A percentile compares a stretch with the other conserved stretches of the same genome.
phyloP scores from a whole-genome alignment of 2,329 filamentous ascomycete genomes.

The Teratosphaeria zuluensis region DNA sequence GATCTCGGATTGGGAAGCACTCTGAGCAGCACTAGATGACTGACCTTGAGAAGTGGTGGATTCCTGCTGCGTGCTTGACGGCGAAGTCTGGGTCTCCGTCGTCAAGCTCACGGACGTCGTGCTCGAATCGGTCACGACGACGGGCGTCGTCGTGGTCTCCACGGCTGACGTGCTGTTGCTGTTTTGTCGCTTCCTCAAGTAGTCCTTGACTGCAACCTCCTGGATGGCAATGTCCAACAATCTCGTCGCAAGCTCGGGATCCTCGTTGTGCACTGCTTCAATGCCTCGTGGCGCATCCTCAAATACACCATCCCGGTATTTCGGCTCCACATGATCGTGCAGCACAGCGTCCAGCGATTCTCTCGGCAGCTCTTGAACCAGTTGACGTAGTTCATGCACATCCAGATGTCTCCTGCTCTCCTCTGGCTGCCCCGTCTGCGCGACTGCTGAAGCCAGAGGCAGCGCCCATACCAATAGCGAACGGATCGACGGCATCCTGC shows the following conservation, averaged over 20 bases:
- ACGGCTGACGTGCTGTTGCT: slow-evolving; percentile 8
- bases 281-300: slow-evolving; percentile 54
- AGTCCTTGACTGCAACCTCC: slow-evolving; percentile 24
- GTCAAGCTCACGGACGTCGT: slow-evolving; percentile 17
- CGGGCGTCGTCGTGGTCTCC: slow-evolving; percentile 12
- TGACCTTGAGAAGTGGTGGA: slow-evolving; percentile 9
- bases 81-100: slow-evolving; percentile 10
- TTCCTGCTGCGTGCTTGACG: not conserved
- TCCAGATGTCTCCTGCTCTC: slow-evolving; percentile 15
- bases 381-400: slow-evolving; percentile 39
- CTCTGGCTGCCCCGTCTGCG: slow-evolving; percentile 7
- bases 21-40: slow-evolving; percentile 8
- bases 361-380: slow-evolving; percentile 48
- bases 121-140: slow-evolving; percentile 16
- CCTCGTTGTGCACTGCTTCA: slow-evolving; percentile 51
- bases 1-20: not conserved
- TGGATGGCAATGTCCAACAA: slow-evolving; percentile 54
- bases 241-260: slow-evolving; percentile 52
- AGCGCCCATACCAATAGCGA: slow-evolving; percentile 29
- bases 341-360: slow-evolving; percentile 57
- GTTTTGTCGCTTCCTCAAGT: slow-evolving; percentile 34
- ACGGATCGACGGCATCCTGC: slow-evolving; percentile 31
- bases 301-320: slow-evolving; percentile 61
- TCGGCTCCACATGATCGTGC: slow-evolving; percentile 51
- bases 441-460: slow-evolving; percentile 27